Conservation (phyloP, 805 yeast species). For the Schizosaccharomyces osmophilus region DNA sequence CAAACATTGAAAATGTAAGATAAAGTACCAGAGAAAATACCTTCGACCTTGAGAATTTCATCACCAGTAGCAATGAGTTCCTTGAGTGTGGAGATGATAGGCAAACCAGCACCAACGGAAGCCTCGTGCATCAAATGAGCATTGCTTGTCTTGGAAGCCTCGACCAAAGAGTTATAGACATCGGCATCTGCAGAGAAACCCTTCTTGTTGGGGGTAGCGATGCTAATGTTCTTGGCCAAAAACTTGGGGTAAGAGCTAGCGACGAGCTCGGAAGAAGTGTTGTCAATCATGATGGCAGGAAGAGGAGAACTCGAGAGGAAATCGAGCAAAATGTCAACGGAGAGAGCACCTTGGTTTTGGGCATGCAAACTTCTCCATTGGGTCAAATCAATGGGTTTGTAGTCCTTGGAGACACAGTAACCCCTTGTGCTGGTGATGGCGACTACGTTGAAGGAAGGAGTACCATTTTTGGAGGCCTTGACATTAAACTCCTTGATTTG, state of each 20-base stretch:
- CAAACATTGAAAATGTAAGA: slow-evolving; percentile 87
- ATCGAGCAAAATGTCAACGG: slow-evolving; percentile 32
- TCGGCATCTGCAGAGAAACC: slow-evolving; percentile 63
- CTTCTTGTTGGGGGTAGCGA: slow-evolving; percentile 96
- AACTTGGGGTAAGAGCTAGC: slow-evolving; percentile 60
- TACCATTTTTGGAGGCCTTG: slow-evolving; percentile 12
- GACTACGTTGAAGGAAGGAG: slow-evolving; percentile 48
- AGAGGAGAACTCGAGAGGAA: slow-evolving; percentile 39
- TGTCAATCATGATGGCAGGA: slow-evolving; percentile 76
- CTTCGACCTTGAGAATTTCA: slow-evolving; percentile 73
- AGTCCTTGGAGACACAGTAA: slow-evolving; percentile 45
- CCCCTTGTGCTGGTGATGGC: slow-evolving; percentile 52
- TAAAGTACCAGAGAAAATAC: slow-evolving; percentile 86
- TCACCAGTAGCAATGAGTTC: slow-evolving; percentile 87
- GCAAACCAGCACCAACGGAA: slow-evolving; percentile 95
- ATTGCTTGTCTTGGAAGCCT: slow-evolving; percentile 21
- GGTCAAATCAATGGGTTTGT: slow-evolving; percentile 40
- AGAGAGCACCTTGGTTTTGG: slow-evolving; percentile 16
- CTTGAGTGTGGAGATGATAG: slow-evolving; percentile 66
- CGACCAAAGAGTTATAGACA: slow-evolving; percentile 47
- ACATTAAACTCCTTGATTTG: slow-evolving; percentile 41
- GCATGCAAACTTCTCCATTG: slow-evolving; percentile 28
- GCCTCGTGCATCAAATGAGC: slow-evolving; percentile 92
- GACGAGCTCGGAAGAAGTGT: slow-evolving; percentile 63
- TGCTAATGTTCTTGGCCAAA: slow-evolving; percentile 53